Evolutionary conservation across 2,329 filamentous ascomycete genomes (phyloP).

Genomic region (Ophiognomonia clavigignenti-juglandacearum): DNA sequence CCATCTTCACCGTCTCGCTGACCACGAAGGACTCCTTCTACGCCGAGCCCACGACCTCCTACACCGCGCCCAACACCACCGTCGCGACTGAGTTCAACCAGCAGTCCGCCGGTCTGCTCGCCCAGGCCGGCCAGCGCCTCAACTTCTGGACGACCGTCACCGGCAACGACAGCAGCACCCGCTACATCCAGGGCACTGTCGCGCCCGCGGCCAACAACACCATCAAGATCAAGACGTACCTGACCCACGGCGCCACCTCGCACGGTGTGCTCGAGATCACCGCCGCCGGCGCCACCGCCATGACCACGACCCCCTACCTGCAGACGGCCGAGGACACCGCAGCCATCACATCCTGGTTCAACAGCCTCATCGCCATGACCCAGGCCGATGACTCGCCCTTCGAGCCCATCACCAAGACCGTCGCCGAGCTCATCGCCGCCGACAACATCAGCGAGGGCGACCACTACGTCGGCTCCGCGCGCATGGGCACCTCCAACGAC

Average conservation of each 20-base stretch:
- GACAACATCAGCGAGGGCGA: constrained; percentile 20
- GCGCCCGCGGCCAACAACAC: constrained; percentile 35
- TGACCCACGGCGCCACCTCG: constrained; percentile 45
- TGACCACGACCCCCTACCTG: constrained; percentile 31
- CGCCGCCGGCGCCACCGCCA: constrained; percentile 34
- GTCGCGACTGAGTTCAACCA: constrained; percentile 30
- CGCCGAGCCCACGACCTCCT: constrained; percentile 18
- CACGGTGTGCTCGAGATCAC: constrained; percentile 38
- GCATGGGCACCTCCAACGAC: constrained; percentile 26
- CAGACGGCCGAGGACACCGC: constrained; percentile 27
- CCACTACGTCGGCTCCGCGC: constrained; percentile 27
- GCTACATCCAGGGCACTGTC: constrained; percentile 41
- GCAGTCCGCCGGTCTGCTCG: constrained; percentile 32
- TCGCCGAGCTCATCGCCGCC: constrained; percentile 13
- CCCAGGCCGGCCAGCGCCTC: constrained; percentile 41
- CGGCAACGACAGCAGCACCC: constrained; percentile 32
- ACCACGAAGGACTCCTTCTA: constrained; percentile 21
- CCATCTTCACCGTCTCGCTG: constrained; percentile 23
- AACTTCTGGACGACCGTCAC: constrained; percentile 42
- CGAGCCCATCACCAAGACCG: constrained; percentile 16
- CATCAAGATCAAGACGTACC: constrained; percentile 43
- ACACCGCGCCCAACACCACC: constrained; percentile 24
- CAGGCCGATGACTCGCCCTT: constrained; percentile 22
- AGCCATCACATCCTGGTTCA: constrained; percentile 24
- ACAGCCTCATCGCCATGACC: constrained; percentile 23